A percentile compares a stretch with the other conserved stretches of the same genome.
These are phyloP conservation scores for Colletotrichum godetiae DNA, from an alignment of 2,329 filamentous ascomycete genomes.

Conservation along the genomic window DNA sequence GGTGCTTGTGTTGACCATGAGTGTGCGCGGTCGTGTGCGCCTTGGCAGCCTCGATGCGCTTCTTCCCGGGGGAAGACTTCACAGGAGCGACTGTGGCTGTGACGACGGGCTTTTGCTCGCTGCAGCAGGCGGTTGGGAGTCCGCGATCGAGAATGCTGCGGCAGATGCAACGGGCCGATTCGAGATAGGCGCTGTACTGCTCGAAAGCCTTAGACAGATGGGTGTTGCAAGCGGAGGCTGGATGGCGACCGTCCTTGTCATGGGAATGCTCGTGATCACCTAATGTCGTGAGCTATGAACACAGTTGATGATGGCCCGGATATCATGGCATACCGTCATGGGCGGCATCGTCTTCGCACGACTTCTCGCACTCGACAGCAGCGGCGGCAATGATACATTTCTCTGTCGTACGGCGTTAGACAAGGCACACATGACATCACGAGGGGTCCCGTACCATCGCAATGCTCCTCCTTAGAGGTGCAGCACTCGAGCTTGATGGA, in stretches of 20 bases:
- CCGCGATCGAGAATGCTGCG: constrained; percentile 46
- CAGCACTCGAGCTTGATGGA: constrained; percentile 41
- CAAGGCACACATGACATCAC: neutral
- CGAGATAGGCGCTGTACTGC: constrained; percentile 49
- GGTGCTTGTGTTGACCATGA: constrained; percentile 36
- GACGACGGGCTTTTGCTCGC: constrained; percentile 12
- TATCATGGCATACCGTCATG: constrained; percentile 39
- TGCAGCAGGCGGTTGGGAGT: constrained; percentile 43
- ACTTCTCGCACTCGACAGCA: constrained; percentile 44
- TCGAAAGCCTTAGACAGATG: constrained; percentile 48
- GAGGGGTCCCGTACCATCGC: constrained; percentile 37
- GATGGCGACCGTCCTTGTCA: constrained; percentile 41
- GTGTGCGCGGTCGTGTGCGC: constrained; percentile 27
- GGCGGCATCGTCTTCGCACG: constrained; percentile 40
- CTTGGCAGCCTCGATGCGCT: neutral
- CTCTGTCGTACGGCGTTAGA: constrained; percentile 38
- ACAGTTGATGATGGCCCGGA: neutral
- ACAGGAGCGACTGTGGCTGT: constrained; percentile 9
- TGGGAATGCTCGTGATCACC: constrained; percentile 42
- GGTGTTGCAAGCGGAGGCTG: constrained; percentile 43
- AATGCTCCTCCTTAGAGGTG: constrained; percentile 41
- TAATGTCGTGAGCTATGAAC: constrained; percentile 4
- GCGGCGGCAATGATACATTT: constrained; percentile 46
- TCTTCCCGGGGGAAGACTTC: constrained; percentile 2
- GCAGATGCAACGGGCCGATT: constrained; percentile 51